phyloP scores from a whole-genome alignment of 1,284 basidiomycete species.

The Sporisorium reilianum region DNA sequence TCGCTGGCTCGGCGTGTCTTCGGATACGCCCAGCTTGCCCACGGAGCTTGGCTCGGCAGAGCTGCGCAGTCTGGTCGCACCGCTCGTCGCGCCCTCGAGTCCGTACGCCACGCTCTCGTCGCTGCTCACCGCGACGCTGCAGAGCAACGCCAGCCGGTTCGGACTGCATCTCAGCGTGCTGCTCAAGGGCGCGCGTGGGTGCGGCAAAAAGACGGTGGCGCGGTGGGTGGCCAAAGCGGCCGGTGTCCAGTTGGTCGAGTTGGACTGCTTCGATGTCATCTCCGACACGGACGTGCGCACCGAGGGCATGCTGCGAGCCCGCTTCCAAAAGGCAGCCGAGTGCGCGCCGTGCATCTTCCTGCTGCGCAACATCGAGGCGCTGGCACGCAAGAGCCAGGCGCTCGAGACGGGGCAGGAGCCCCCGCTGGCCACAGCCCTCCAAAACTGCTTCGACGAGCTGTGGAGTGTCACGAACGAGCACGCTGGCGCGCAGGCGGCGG shows the following conservation, averaged over 20 bases:
- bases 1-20: constrained; percentile 74
- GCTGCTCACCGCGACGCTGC: constrained; percentile 62
- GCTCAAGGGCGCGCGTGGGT: constrained; percentile 80
- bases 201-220: constrained; percentile 78
- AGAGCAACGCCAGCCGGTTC: constrained; percentile 49
- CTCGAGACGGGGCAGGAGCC: constrained; percentile 80
- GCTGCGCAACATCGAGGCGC: constrained; percentile 84
- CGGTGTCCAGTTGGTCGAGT: constrained; percentile 85
- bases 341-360: constrained; percentile 89
- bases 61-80: constrained; percentile 22
- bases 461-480: constrained; percentile 66
- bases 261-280: constrained; percentile 86
- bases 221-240: constrained; percentile 76
- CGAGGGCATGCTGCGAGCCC: constrained; percentile 80
- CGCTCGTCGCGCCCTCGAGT: constrained; percentile 42
- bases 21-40: constrained; percentile 51
- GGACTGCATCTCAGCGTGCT: constrained; percentile 72
- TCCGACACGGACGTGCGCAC: constrained; percentile 85
- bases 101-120: constrained; percentile 42
- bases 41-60: constrained; percentile 12
- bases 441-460: constrained; percentile 77
- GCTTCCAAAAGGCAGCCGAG: constrained; percentile 81
- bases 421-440: constrained; percentile 75
- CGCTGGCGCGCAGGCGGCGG: too few species aligned
- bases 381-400: constrained; percentile 79